phyloP scores from a whole-genome alignment of 2,329 filamentous ascomycete genomes.

The Coniella lustricola region DNA sequence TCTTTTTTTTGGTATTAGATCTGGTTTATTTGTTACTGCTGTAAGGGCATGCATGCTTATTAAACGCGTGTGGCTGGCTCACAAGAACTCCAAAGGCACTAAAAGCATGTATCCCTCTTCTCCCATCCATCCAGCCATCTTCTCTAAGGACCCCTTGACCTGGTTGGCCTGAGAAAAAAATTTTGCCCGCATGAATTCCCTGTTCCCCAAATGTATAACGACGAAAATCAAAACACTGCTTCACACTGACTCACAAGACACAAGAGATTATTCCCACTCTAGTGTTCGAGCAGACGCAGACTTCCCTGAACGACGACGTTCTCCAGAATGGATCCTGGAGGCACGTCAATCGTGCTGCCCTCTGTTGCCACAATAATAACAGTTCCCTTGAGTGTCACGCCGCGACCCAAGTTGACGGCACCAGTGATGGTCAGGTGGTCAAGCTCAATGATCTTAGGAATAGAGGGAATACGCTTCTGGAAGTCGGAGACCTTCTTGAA shows the following conservation, averaged over 20 bases:
- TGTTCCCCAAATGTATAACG: neutral
- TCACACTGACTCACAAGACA: too few relatives aligned
- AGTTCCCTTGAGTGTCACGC: slow-evolving; percentile 93
- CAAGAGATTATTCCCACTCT: too few relatives aligned
- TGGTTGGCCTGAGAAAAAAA: too few relatives aligned
- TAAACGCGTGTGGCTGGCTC: slow-evolving; percentile 5
- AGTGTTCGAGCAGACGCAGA: slow-evolving; percentile 66
- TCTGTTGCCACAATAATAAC: slow-evolving; percentile 99
- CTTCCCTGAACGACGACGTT: slow-evolving; percentile 99
- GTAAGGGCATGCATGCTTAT: slow-evolving; percentile 10
- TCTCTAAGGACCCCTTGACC: too few relatives aligned
- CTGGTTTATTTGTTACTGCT: too few relatives aligned
- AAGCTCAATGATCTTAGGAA: slow-evolving; percentile 84
- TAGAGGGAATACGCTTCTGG: slow-evolving; percentile 78
- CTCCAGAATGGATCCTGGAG: slow-evolving; percentile 92
- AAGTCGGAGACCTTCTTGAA: slow-evolving; percentile 99
- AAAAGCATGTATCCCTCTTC: neutral
- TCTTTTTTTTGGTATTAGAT: slow-evolving; percentile 15
- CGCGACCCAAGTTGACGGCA: slow-evolving; percentile 91
- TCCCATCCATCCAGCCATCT: neutral
- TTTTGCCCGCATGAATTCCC: neutral
- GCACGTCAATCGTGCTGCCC: slow-evolving; percentile 95
- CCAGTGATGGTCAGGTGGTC: slow-evolving; percentile 97
- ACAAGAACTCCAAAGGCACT: slow-evolving; percentile 5
- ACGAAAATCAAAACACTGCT: too few relatives aligned